phyloP scores from a whole-genome alignment of 768 basidiomycete species.

The Boletus fagicola region DNA sequence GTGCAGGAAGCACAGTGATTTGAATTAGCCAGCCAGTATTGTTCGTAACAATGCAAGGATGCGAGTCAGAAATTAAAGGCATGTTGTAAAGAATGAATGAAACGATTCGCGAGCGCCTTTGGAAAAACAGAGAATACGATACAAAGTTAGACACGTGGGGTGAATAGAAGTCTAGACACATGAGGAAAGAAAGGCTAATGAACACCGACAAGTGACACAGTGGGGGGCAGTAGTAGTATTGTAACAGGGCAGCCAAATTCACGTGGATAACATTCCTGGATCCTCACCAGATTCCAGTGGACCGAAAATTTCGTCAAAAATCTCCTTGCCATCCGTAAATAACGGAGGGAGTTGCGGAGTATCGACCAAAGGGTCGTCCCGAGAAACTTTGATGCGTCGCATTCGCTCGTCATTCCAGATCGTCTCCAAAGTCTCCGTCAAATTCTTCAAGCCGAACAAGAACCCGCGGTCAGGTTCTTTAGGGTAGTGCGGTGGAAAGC shows the following conservation, averaged over 20 bases:
- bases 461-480: constrained; percentile 93
- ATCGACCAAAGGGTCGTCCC: constrained; percentile 52
- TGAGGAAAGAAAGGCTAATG: neutral
- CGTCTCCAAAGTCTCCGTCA: constrained; percentile 71
- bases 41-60: constrained; percentile 7
- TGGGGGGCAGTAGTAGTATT: neutral
- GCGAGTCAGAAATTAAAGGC: neutral
- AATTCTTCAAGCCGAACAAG: constrained; percentile 81
- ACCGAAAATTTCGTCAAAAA: constrained; percentile 74
- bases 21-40: constrained; percentile 7
- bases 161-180: constrained; percentile 17
- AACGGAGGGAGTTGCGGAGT: constrained; percentile 60
- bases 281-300: constrained; percentile 52
- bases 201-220: neutral
- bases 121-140: constrained; percentile 1
- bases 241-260: constrained; percentile 10
- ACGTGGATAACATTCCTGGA: constrained; percentile 75
- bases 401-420: constrained; percentile 89
- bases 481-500: constrained; percentile 91
- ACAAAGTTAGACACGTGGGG: constrained; percentile 10
- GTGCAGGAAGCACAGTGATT: neutral
- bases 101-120: neutral
- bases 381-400: constrained; percentile 58
- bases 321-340: constrained; percentile 69
- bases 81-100: neutral